phyloP scores from a whole-genome alignment of 106 monocot genomes.

The Dendrobium catenatum region DNA sequence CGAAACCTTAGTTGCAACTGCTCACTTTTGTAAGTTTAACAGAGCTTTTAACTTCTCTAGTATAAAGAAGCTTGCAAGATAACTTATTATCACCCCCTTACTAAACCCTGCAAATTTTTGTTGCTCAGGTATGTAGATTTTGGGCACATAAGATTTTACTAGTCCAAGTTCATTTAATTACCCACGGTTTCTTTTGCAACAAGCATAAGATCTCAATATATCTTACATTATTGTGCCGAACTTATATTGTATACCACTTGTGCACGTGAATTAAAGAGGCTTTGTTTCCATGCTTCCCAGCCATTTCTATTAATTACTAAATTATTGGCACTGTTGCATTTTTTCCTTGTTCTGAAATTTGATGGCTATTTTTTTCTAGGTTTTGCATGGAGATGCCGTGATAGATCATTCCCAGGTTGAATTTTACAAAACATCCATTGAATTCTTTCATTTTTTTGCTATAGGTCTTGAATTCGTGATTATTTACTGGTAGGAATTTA shows the following conservation, averaged over 20 bases:
- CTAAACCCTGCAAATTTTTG: not conserved
- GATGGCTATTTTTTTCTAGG: constrained; percentile 23
- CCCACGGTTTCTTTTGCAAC: not conserved
- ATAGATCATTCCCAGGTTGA: constrained; percentile 61
- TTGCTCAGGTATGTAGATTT: not conserved
- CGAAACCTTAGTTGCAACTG: not conserved
- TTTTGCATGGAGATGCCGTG: constrained; percentile 91
- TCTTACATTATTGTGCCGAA: not conserved
- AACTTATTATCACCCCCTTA: not conserved
- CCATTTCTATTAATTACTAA: not conserved
- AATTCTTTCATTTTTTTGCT: not conserved
- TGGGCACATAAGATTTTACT: not conserved
- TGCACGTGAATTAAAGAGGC: too few species aligned
- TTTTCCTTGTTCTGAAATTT: constrained; percentile 1
- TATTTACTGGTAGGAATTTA: not conserved
- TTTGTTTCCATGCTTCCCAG: not conserved
- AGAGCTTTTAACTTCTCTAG: not conserved
- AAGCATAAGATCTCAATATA: not conserved
- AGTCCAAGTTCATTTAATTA: not conserved
- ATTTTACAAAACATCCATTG: not conserved
- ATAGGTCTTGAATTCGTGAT: not conserved
- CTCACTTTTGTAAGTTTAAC: not conserved
- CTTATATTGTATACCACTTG: not conserved
- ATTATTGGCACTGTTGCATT: not conserved
- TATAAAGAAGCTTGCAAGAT: not conserved